These are phyloP conservation scores for Citrus australasica DNA, from an alignment of 345 rosid species.

Conservation along the genomic window DNA sequence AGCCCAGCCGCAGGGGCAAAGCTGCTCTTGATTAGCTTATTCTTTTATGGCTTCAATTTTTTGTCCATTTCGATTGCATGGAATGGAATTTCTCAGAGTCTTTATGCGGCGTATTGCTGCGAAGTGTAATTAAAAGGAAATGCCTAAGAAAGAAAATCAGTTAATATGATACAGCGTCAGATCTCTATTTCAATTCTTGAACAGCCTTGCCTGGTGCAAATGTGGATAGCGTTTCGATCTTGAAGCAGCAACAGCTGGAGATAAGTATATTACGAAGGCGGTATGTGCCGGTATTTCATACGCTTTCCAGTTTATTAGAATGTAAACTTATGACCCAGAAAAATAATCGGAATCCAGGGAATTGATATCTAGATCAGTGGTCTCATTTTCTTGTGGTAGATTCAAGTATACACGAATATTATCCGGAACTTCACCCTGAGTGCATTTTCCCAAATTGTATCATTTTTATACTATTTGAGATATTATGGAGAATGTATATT, in stretches of 20 bases:
- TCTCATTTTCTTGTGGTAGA: neutral
- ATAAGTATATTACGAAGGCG: neutral
- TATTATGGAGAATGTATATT: no score
- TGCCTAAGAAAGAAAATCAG: neutral
- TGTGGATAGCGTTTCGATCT: neutral
- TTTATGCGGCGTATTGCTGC: constrained; percentile 9
- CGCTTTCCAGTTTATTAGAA: neutral
- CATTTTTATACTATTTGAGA: neutral
- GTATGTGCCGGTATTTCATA: neutral
- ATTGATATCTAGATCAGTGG: neutral
- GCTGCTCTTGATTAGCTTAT: constrained; percentile 50
- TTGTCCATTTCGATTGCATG: neutral
- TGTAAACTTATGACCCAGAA: neutral
- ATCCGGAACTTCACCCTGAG: neutral
- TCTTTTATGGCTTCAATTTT: neutral
- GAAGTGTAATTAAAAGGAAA: neutral
- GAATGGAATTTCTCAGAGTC: constrained; percentile 1
- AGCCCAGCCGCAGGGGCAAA: constrained; percentile 50
- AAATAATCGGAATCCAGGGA: neutral
- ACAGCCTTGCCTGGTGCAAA: neutral
- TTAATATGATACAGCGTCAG: neutral
- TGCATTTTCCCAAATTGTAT: neutral
- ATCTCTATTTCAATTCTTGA: neutral
- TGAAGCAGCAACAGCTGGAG: neutral
- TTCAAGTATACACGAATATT: neutral